Conservation (phyloP, 73 alveolate genomes). For the Breviolum minutum region DNA sequence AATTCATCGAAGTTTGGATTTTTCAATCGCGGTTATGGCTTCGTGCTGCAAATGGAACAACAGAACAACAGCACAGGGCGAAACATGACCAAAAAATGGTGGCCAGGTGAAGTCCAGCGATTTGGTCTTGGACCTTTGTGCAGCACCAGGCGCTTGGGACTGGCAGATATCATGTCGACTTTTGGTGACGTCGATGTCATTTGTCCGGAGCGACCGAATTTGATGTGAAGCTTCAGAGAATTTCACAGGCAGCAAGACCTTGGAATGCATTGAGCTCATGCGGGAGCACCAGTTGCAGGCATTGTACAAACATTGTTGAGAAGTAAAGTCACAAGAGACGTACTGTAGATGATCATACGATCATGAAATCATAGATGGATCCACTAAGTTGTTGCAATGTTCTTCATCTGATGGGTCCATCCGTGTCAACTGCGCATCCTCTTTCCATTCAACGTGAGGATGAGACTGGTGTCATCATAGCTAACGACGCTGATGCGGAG, state of each 20-base stretch:
- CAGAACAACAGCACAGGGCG: constrained; percentile 32
- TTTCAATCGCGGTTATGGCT: too few species aligned
- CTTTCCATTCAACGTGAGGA: neutral
- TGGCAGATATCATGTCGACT: constrained; percentile 97
- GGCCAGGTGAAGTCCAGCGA: constrained; percentile 79
- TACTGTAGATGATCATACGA: neutral
- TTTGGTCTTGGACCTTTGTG: constrained; percentile 99
- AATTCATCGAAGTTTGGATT: too few species aligned
- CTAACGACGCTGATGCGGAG: constrained; percentile 86
- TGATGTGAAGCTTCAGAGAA: neutral
- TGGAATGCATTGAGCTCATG: constrained; percentile 98
- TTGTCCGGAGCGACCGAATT: too few species aligned
- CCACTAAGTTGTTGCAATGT: neutral
- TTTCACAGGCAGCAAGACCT: constrained; percentile 98
- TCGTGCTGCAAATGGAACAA: too few species aligned
- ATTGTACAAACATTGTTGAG: neutral
- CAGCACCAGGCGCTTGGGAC: constrained; percentile 99
- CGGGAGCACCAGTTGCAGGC: constrained; percentile 42
- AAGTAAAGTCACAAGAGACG: neutral
- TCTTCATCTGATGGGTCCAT: neutral
- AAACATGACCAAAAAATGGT: neutral
- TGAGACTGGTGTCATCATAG: constrained; percentile 55
- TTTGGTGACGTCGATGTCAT: too few species aligned
- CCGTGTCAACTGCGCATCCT: neutral
- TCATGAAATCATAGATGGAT: neutral